Evolutionary conservation across 306 rosid genomes (phyloP).

Genomic region (Prinsepia uniflora): DNA sequence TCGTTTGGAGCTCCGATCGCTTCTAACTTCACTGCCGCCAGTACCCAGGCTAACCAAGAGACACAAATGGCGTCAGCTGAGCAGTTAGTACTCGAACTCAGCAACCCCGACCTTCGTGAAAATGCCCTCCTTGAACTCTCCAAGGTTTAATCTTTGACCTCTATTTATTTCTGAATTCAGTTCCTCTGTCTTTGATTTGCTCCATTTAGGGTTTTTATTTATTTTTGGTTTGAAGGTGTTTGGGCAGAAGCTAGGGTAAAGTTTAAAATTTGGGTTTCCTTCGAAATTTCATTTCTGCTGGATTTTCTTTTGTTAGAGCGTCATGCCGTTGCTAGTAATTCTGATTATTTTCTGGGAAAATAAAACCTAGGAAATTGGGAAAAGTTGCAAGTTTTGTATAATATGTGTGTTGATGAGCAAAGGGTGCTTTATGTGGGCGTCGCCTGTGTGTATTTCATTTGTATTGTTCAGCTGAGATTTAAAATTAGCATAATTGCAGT

Average conservation of each 20-base stretch:
- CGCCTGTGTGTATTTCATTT: neutral
- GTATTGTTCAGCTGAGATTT: neutral
- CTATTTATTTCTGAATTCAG: neutral
- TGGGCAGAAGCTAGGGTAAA: neutral
- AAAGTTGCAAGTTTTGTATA: neutral
- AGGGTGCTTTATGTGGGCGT: neutral
- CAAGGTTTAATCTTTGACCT: conserved; percentile 30
- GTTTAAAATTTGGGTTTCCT: neutral
- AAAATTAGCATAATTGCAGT: neutral
- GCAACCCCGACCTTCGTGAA: conserved; percentile 50
- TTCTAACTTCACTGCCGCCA: conserved; percentile 27
- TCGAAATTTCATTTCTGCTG: neutral
- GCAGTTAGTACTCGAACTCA: conserved; percentile 47
- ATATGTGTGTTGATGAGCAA: neutral
- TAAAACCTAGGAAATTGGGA: neutral
- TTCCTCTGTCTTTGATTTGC: neutral
- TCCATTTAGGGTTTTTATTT: conserved; percentile 13
- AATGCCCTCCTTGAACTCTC: conserved; percentile 53
- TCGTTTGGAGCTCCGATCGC: conserved; percentile 43
- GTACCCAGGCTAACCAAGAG: conserved; percentile 35
- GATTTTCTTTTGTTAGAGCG: neutral
- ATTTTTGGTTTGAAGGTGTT: neutral
- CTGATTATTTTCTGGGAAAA: neutral
- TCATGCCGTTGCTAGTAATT: neutral
- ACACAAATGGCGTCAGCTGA: conserved; percentile 51